A percentile compares a stretch with the other conserved stretches of the same genome.
Evolutionary conservation across 306 rosid genomes (phyloP).

Genomic region (Urtica urens): DNA sequence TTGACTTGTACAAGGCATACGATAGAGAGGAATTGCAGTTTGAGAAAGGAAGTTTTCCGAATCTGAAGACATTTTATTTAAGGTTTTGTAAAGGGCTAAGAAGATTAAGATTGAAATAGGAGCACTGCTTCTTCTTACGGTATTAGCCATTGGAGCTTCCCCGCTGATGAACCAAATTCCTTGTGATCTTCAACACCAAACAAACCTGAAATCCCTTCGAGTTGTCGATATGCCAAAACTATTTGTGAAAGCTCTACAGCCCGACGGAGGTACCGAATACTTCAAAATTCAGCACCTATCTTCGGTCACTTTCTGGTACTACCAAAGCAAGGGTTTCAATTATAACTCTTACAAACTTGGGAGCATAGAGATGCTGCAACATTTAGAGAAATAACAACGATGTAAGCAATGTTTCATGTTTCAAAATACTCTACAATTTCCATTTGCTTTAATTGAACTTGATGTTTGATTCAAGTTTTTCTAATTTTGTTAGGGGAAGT

Average conservation of each 20-base stretch:
- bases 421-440: no score
- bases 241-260: not conserved
- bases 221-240: not conserved
- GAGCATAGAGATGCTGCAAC: not conserved
- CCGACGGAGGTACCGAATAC: not conserved
- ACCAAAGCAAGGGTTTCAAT: not conserved
- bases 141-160: not conserved
- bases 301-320: not conserved
- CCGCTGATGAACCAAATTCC: slow-evolving; percentile 14
- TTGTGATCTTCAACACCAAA: not conserved
- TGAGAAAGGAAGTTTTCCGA: slow-evolving; percentile 17
- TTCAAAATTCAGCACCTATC: not conserved
- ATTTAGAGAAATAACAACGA: not conserved
- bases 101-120: slow-evolving; percentile 15
- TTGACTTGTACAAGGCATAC: slow-evolving; percentile 5
- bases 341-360: not conserved
- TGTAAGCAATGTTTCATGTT: no score
- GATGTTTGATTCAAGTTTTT: no score
- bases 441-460: no score
- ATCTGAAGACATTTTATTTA: slow-evolving; percentile 2
- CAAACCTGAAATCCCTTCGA: not conserved
- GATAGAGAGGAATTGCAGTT: slow-evolving; percentile 22
- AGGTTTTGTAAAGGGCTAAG: slow-evolving; percentile 3
- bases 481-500: no score
- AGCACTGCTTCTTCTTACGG: slow-evolving; percentile 17